Base-by-base conservation (phyloP, 1,139 yeast species). In the Wickerhamomyces sp. region DNA sequence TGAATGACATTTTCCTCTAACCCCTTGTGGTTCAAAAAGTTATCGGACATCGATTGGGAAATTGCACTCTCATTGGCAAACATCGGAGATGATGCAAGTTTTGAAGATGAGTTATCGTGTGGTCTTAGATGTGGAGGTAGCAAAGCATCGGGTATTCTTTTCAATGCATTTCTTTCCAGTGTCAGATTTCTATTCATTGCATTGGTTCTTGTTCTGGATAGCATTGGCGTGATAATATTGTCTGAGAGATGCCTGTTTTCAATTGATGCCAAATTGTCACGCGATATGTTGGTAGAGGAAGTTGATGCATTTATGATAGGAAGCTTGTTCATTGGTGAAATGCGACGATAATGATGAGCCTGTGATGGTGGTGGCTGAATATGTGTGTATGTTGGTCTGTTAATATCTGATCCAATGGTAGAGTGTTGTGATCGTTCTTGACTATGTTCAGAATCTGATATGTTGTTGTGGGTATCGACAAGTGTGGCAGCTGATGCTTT, bases 101-200 rank as follows among this genome's bases (percentile, higher is more conserved):
- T 23, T n/a, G 28, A 16, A 4, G 31, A 6, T 6, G 26, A 20
- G n/a, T 38, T 38, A 11, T 35, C 42, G 15, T 41, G 47, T 13
- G 45, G 43, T 30, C 41, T 46, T 27, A 51, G 23, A 34, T 50
- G 54, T 2, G 55, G 55, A 9, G 55, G 54, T 3, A 51, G 30
- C 14, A 51, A 31, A 4, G 36, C 53, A 27, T 41, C 38, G 15
- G 55, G 54, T 14, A 50, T 45, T 40, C 54, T 42, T 19, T 32
- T 46, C 14, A 51, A 28, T 1, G 54, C 54, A 28, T 46, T 47
- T 31, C 51, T 43, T 31, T 51, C 55, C 2, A 44, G 20, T 25
- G 34, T 33, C 5, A 49, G 20, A 15, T 28, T 39, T 23, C 39
- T 46, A 3, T 37, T 33, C 1, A 30, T 23, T n/a, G 38, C 31